phyloP scores from a whole-genome alignment of 2,329 filamentous ascomycete genomes.

The Microcera coccophila region DNA sequence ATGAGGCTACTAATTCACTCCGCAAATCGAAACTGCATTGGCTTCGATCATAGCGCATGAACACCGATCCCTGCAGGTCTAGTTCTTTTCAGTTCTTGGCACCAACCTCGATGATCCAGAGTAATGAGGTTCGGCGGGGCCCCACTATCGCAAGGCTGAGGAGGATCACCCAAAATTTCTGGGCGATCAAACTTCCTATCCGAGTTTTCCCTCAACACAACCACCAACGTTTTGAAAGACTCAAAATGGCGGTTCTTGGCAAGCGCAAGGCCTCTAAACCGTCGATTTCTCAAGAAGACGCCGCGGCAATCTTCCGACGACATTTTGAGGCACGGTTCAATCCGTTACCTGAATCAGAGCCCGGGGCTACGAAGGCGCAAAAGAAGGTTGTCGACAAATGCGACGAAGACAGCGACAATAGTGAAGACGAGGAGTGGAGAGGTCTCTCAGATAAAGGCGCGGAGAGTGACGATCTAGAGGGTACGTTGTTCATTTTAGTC shows the following conservation, averaged over 20 bases:
- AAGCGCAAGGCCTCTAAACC: slow-evolving; percentile 45
- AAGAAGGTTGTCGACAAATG: slow-evolving; percentile 36
- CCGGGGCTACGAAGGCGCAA: slow-evolving; percentile 26
- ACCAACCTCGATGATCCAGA: no score
- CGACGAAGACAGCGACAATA: slow-evolving; percentile 20
- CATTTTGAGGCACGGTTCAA: slow-evolving; percentile 88
- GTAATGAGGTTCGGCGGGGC: no score
- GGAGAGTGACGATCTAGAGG: slow-evolving; percentile 18
- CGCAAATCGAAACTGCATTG: no score
- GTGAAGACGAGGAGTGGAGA: slow-evolving; percentile 24
- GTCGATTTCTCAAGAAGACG: slow-evolving; percentile 44
- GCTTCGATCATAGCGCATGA: no score
- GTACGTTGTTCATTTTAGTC: slow-evolving; percentile 5
- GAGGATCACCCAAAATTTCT: slow-evolving; percentile 16
- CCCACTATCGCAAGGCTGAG: slow-evolving; percentile 26
- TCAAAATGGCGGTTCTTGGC: slow-evolving; percentile 30
- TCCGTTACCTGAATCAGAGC: slow-evolving; percentile 52
- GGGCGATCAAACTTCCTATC: slow-evolving; percentile 3
- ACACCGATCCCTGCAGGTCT: no score
- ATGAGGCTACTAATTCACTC: no score
- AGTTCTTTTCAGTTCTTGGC: no score
- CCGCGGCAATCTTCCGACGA: slow-evolving; percentile 72
- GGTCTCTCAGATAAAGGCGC: slow-evolving; percentile 29
- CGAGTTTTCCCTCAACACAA: slow-evolving; percentile 2
- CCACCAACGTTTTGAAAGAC: slow-evolving; percentile 2